A percentile compares a stretch with the other conserved stretches of the same genome.
Evolutionary conservation across 345 rosid genomes (phyloP).

Genomic region (Hibiscus trionum): DNA sequence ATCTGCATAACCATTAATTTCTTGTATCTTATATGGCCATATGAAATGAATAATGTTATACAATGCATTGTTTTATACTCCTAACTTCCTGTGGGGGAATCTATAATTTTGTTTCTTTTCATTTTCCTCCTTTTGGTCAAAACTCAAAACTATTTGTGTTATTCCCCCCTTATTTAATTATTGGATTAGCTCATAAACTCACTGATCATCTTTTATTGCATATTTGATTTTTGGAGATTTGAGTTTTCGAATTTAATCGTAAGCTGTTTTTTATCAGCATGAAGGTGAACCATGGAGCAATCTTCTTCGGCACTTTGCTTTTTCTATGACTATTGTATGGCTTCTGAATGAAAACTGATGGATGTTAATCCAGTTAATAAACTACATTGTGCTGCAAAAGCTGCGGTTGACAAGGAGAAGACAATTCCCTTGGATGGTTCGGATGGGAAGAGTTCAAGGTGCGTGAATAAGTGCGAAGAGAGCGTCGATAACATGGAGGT

Average conservation of each 20-base stretch:
- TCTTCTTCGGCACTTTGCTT: not conserved
- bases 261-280: slow-evolving; percentile 3
- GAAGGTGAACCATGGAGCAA: slow-evolving; percentile 16
- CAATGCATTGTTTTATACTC: not conserved
- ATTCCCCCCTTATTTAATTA: not conserved
- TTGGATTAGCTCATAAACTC: not conserved
- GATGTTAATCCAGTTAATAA: slow-evolving; percentile 32
- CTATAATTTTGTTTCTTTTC: not conserved
- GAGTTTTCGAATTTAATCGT: not conserved
- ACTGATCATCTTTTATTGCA: not conserved
- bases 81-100: no score
- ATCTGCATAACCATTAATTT: not conserved
- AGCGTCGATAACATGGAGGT: slow-evolving; percentile 12
- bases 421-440: slow-evolving; percentile 16
- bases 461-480: slow-evolving; percentile 27
- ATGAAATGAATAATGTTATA: not conserved
- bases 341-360: slow-evolving; percentile 26
- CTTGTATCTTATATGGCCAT: not conserved
- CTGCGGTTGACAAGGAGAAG: slow-evolving; percentile 28
- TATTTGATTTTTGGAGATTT: not conserved
- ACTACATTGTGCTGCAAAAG: slow-evolving; percentile 15
- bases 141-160: not conserved
- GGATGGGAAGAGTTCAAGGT: slow-evolving; percentile 21
- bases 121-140: not conserved
- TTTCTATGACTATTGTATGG: slow-evolving; percentile 21